Conservation (phyloP, 2,329 filamentous ascomycete genomes). For the Ampelomyces quisqualis region DNA sequence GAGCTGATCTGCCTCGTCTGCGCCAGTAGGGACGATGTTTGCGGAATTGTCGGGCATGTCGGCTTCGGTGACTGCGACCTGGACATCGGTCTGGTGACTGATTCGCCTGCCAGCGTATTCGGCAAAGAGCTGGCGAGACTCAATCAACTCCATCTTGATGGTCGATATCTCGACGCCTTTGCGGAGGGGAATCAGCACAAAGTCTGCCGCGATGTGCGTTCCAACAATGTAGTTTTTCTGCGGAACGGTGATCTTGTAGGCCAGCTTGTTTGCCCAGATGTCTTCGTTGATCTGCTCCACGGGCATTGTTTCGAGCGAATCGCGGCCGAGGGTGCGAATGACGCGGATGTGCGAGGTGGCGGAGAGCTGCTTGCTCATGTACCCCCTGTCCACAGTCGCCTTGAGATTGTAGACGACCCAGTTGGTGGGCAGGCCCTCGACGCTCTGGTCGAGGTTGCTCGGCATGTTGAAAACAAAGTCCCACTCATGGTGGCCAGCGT, state of each 20-base stretch:
- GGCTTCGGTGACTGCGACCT: constrained; percentile 38
- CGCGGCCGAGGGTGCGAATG: constrained; percentile 51
- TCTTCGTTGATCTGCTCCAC: constrained; percentile 75
- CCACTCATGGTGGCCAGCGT: constrained; percentile 53
- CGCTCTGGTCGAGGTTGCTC: constrained; percentile 68
- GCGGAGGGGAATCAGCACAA: constrained; percentile 81
- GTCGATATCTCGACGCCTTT: constrained; percentile 87
- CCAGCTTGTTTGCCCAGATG: constrained; percentile 95
- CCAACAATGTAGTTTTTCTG: constrained; percentile 95
- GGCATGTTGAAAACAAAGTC: constrained; percentile 52
- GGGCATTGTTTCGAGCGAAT: constrained; percentile 69
- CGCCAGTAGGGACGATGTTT: constrained; percentile 29
- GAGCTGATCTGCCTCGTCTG: constrained; percentile 41
- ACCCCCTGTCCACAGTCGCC: constrained; percentile 82
- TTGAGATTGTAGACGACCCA: constrained; percentile 90
- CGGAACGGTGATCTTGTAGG: constrained; percentile 90
- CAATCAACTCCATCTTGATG: constrained; percentile 76
- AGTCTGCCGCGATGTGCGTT: constrained; percentile 78
- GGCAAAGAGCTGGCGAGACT: constrained; percentile 52
- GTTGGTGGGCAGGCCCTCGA: constrained; percentile 84
- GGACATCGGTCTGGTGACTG: constrained; percentile 33
- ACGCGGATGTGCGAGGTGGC: constrained; percentile 65
- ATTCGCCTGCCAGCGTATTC: constrained; percentile 45
- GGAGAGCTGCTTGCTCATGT: constrained; percentile 83
- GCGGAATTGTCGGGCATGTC: constrained; percentile 41